Percentiles rank a stretch among this genome's conserved stretches.
phyloP scores from a whole-genome alignment of 108 stramenopile species.

The Schizochytrium sp. region DNA sequence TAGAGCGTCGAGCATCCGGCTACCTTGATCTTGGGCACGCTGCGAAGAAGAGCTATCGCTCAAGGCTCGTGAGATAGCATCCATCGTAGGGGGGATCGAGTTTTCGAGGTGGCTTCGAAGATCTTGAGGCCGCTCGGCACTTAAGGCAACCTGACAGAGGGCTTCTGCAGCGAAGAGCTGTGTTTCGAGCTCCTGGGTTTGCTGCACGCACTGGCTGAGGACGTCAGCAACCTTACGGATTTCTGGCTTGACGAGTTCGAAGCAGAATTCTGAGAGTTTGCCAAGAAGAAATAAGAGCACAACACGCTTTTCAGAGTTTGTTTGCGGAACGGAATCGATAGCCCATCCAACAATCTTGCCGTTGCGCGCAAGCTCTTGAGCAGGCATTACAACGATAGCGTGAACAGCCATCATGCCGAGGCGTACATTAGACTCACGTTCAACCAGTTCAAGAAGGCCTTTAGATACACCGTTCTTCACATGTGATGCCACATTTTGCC shows the following conservation, averaged over 20 bases:
- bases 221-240: background rate
- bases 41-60: constrained; percentile 20
- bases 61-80: background rate
- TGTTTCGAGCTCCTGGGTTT: constrained; percentile 1
- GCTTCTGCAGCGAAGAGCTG: constrained; percentile 45
- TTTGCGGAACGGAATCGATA: background rate
- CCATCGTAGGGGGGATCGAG: background rate
- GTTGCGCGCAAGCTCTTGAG: constrained; percentile 27
- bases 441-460: background rate
- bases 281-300: constrained; percentile 36
- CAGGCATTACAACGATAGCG: constrained; percentile 40
- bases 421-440: constrained; percentile 7
- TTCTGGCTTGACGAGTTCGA: background rate
- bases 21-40: constrained; percentile 4
- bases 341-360: constrained; percentile 31
- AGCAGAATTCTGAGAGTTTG: constrained; percentile 50
- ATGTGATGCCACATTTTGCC: background rate
- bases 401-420: constrained; percentile 24
- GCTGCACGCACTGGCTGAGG: constrained; percentile 8
- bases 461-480: background rate
- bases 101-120: background rate
- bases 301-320: background rate
- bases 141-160: background rate
- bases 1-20: background rate
- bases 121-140: background rate